Evolutionary conservation across 2,329 filamentous ascomycete species (phyloP), one percentile per base, ranked within the genome.

Genomic region (Phaeosphaeriaceae sp.): DNA sequence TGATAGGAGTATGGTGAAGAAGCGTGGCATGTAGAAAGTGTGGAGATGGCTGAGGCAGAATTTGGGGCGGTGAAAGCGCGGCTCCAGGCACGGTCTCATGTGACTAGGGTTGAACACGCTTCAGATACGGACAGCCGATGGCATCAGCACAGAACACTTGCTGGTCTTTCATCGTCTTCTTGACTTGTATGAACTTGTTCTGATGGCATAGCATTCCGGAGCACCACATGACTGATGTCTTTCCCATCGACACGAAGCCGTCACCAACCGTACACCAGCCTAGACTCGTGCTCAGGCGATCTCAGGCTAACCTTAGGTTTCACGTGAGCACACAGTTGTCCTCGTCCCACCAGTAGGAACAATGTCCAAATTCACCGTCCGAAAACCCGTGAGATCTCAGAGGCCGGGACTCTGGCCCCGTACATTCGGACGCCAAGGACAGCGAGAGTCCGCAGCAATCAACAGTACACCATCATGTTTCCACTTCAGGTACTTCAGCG

Each of bases 1-100:
- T 98, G 44, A 19, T 57, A 51, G 17, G n/a, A 7, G 53, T 55
- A 25, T 36, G 22, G 40, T 24, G 33, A 36, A 40, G 40, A 44
- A 3, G n/a, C 7, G 41, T 19, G 41, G 20, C 7, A 19, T 20
- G 13, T 41, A 19, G 27, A 25, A 31, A 51, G 24, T 31, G 27
- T 22, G n/a, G 31, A 36, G 31, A 36, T 36, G 5, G 46, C 6
- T 17, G 45, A 22, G 21, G 24, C 24, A 48, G 46, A 19, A 27
- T 25, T 24, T 27, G 25, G 21, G 27, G 46, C 27, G 24, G 46
- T 19, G n/a, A 20, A 7, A 7, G n/a, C n/a, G 21, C 46, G 41
- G 41, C 41, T 44, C 3, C 41, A 44, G 7, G 20, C 17, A 44
- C 41, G 41, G n/a, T 19, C 17, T 7, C 41, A 44, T 44, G 31